Evolutionary conservation across 73 alveolate genomes (phyloP).

Genomic region (Paramecium biaurelia): DNA sequence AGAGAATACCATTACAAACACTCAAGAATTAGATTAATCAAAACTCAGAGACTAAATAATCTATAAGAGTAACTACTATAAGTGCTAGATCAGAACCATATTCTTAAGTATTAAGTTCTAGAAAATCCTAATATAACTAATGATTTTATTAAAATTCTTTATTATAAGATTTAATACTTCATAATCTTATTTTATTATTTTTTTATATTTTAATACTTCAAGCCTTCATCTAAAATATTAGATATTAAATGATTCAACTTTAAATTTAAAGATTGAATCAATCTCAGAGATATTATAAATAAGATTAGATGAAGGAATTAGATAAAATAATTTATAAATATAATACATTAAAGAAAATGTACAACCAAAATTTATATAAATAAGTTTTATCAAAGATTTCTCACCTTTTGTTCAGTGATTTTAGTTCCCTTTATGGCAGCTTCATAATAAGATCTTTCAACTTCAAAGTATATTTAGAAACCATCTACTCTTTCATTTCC

Average conservation of each 20-base stretch:
- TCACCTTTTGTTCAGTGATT: constrained; percentile 44
- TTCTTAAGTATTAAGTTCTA: background rate
- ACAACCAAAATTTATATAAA: background rate
- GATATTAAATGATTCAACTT: background rate
- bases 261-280: no score
- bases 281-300: background rate
- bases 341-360: background rate
- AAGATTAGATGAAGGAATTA: no score
- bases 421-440: constrained; percentile 12
- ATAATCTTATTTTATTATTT: no score
- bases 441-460: constrained; percentile 3
- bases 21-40: background rate
- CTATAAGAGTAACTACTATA: background rate
- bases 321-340: no score
- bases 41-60: background rate
- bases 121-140: background rate
- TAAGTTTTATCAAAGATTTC: background rate
- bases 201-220: no score
- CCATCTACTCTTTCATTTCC: constrained; percentile 43
- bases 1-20: background rate
- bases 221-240: no score
- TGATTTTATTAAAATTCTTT: no score
- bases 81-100: constrained; percentile 23
- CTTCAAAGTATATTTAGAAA: background rate
- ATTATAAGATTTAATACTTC: no score